A percentile compares a stretch with the other conserved stretches of the same genome.
phyloP scores from a whole-genome alignment of 1,139 yeast species.

The Eremothecium coryli region DNA sequence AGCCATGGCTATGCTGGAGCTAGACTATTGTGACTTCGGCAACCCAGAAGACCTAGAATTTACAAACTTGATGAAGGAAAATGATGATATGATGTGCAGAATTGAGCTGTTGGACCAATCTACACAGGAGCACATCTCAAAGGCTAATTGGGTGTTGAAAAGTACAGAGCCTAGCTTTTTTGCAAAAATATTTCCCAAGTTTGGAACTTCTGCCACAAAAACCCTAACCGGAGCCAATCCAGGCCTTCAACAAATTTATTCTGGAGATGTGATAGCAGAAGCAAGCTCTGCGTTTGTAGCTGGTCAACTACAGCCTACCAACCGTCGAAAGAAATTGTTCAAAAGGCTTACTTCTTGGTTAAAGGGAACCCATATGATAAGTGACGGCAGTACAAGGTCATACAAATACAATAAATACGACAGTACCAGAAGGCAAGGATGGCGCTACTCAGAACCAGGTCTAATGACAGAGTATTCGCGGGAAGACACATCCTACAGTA shows the following conservation, averaged over 20 bases:
- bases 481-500: not conserved
- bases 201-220: not conserved
- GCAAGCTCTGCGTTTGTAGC: slow-evolving; percentile 3
- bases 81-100: slow-evolving; percentile 3
- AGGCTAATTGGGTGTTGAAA: not conserved
- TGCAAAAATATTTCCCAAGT: slow-evolving; percentile 2
- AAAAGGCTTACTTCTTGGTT: slow-evolving; percentile 3
- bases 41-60: slow-evolving; percentile 2
- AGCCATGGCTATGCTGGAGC: not conserved
- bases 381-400: not conserved
- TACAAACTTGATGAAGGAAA: slow-evolving; percentile 2
- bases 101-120: slow-evolving; percentile 3
- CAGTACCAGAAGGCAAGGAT: not conserved
- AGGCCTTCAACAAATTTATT: not conserved
- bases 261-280: not conserved
- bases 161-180: slow-evolving; percentile 2
- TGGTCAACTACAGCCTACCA: slow-evolving; percentile 3
- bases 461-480: not conserved
- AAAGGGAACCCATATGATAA: not conserved
- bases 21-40: not conserved
- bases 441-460: not conserved
- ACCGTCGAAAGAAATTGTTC: not conserved
- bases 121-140: slow-evolving; percentile 3
- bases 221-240: not conserved
- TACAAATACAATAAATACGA: not conserved